Evolutionary conservation across 2,329 filamentous ascomycete genomes (phyloP), one percentile per base, ranked within the genome.

Genomic region (Biscogniauxia mediterranea): DNA sequence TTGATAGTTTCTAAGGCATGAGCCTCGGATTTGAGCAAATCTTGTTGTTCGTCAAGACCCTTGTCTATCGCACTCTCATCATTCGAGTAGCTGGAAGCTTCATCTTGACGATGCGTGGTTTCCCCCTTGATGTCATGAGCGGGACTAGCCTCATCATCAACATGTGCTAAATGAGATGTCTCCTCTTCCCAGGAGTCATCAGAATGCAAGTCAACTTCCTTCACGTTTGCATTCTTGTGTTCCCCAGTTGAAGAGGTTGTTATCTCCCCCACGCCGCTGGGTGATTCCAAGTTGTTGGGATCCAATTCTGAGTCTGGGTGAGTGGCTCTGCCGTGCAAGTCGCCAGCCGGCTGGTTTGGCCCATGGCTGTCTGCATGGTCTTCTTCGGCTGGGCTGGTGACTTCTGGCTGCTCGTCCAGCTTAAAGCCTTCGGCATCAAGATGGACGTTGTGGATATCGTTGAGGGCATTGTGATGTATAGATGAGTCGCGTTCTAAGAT

Each of bases 191-290:
- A 15, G 5, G 7, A 19, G 11, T 19, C 52, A 26, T 28, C 5
- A n/a, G 38, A n/a, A n/a, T 46, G 38, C 38, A 46, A 17, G 17
- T 54, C 25, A n/a, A 25, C 25, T 32, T 54, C n/a, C 25, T 25
- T 19, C 23, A 21, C 17, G 9, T 32, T 20, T 13, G n/a, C 19
- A 21, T 52, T n/a, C 13, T 11, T 19, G 23, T 32, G 21, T 19
- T 32, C 52, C 23, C 5, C 9, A 5, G 52, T 13, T 25, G 21
- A 19, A 15, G 23, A n/a, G 17, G 13, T 38, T 25, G 19, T 56
- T 42, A 56, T 50, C 54, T 20, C 2, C 32, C 54, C 54, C 54
- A 56, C 4, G 42, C 54, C 15, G 32, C 54, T 32, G 38, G 54
- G n/a, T 42, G 54, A 50, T 21, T 50, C 54, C 54, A 56, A n/a